Evolutionary conservation across 1,284 basidiomycete species (phyloP), one percentile per base, ranked within the genome.

Genomic region (Salmacisia buchloeana): DNA sequence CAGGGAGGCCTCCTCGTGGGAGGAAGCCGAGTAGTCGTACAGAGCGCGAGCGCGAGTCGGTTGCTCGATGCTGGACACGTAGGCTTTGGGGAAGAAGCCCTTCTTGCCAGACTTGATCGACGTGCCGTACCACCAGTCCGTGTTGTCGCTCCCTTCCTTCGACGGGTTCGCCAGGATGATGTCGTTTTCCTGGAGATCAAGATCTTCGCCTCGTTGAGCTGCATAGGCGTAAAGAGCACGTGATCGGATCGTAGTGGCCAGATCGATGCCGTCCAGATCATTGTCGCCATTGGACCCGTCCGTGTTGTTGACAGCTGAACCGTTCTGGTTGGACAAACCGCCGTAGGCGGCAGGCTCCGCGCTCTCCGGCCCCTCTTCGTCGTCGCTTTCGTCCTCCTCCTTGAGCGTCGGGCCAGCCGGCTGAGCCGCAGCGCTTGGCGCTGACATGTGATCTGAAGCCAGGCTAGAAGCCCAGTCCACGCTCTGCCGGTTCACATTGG

Each of bases 51-150:
- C 76, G 10, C 63, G 66, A 41, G 61, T 43, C 36, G 68, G 61
- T 31, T 61, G 25, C 31, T 46, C 41, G 18, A 61, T 49, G 43
- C 41, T 54, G 25, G 54, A 57, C 6, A 78, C 69, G 76, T 97
- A 98, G 1, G 88, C 87, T 76, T 88, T 88, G 0, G 96, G 96
- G 86, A 97, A 91, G 82, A 93, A 88, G 1, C 94, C 94, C 54
- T 86, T 85, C 75, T 85, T 86, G 18, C 88, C 86, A 43, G 84
- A 86, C 49, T 83, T 85, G 21, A 88, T 81, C 10, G 86, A 78
- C n/a, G 84, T 88, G 41, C 92, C 94, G 79, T 90, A 92, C 90
- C 92, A 94, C 94, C 96, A 98, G 13, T 83, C 81, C 2, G 66
- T 66, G 46, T 81, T 81, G 21, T 60, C 61, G 1, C 74, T 52